phyloP scores from a whole-genome alignment of 352 stramenopile species.

The Pythium guiyangense region DNA sequence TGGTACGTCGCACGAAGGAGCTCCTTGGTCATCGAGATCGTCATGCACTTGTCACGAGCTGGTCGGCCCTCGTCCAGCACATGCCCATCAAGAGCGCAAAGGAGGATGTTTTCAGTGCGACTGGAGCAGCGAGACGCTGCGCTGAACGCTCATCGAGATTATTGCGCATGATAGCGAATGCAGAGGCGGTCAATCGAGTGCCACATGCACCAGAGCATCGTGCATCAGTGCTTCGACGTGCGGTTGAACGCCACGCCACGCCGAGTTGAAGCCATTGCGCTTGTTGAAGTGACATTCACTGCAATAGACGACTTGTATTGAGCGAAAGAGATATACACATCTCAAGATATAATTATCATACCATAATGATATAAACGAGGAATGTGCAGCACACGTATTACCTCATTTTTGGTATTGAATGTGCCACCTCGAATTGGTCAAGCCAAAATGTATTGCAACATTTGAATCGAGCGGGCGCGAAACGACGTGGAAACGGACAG shows the following conservation, averaged over 20 bases:
- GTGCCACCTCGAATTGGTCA: neutral
- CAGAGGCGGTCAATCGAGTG: neutral
- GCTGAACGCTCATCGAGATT: neutral
- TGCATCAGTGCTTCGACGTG: slow-evolving; percentile 92
- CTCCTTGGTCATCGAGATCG: slow-evolving; percentile 95
- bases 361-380: neutral
- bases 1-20: slow-evolving; percentile 91
- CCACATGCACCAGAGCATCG: slow-evolving; percentile 88
- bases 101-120: too few relatives aligned
- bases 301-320: neutral
- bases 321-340: neutral
- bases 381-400: neutral
- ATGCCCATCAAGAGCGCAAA: neutral
- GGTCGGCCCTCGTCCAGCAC: slow-evolving; percentile 93
- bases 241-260: slow-evolving; percentile 89
- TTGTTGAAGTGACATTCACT: too few relatives aligned
- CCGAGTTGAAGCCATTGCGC: slow-evolving; percentile 8
- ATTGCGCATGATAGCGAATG: neutral
- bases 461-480: slow-evolving; percentile 4
- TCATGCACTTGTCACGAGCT: slow-evolving; percentile 97
- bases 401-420: neutral
- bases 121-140: too few relatives aligned
- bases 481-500: slow-evolving; percentile 21
- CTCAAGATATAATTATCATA: neutral
- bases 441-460: neutral